Base-by-base conservation (phyloP, 192 early-diverging fungal species). In the Spizellomyces punctatus region DNA sequence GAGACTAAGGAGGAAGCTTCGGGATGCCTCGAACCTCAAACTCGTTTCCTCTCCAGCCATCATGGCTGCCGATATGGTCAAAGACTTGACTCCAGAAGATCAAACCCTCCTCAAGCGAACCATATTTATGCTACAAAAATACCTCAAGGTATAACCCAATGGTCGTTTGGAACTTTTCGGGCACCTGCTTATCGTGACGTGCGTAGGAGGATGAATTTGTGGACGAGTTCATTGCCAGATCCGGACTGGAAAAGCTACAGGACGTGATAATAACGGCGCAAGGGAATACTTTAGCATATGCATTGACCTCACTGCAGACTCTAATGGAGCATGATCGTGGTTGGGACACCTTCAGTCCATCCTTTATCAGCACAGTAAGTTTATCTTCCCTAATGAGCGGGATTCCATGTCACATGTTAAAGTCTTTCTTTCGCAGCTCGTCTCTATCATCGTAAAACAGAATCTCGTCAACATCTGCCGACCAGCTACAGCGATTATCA, bases 211-310 rank as follows among this genome's bases (percentile, higher is more conserved):
- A 78, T 1, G 87, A 91, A 55, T 91, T 91, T 76, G 83, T 81
- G 2, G 76, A 83, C 45, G 89, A 87, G 65, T 91, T 91, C 58
- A 75, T 90, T 48, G 66, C 75, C 42, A 59, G 79, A 44, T 85
- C 80, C 12, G 89, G 89, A 10, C 69, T 88, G 22, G 71, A 81
- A 50, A 81, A 80, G 19, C 74, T 91, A 10, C 88, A 89, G 52
- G 82, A 83, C 14, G 76, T 84, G 50, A 88, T 91, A 50, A 82
- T 83, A 59, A 84, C 81, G 36, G 60, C 76, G 2, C 76, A 71
- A 69, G 89, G 89, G 10, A 91, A 91, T 63, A 91, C 88, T 5
- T 72, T 91, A 6, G 89, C 89, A 8, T 91, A 91, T 78, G 89
- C 90, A 5, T 72, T 91, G 55, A 85, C 81, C 46, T 86, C 90